Evolutionary conservation across 352 stramenopile genomes (phyloP), one percentile per base, ranked within the genome.

Genomic region (Pythium insidiosum): DNA sequence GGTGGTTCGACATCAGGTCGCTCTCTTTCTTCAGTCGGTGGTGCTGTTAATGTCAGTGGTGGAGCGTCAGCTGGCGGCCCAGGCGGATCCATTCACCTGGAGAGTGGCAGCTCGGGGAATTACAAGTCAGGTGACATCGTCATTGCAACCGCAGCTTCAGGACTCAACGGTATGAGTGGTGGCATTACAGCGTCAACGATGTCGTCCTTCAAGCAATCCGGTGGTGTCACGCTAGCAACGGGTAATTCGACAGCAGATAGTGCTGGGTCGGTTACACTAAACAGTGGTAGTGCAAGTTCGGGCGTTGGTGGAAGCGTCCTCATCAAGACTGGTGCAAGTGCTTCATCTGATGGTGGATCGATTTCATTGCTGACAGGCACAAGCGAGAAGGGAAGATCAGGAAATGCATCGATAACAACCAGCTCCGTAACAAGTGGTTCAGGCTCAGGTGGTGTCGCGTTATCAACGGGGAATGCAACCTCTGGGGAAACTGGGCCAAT

Each of bases 391-490:
- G 59, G 70, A 4, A 58, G 59, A 6, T 61, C 64, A 0, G 82
- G 82, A 6, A 38, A 18, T n/a, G 55, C 90, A n/a, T 22, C 55
- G 11, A 24, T 94, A 6, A 54, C 30, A 11, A 82, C 65, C 7
- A 80, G 82, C 22, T 59, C 41, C 20, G 73, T 77, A 10, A 36
- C 21, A 6, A 23, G 7, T 1, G 68, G 68, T 12, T 50, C 36
- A 3, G 36, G 20, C 20, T 29, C 18, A 4, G 36, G 36, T 15
- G 20, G 13, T 42, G 20, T 28, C 9, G 9, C 18, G 19, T 7
- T 42, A 5, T 42, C 20, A 7, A 42, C 16, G 5, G 36, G 36
- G 10, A 19, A 22, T 22, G 36, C 19, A 13, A 10, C 18, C 5
- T 22, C 36, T 22, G 36, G 36, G 7, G 13, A 24, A 31, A 20